Evolutionary conservation across 2,329 filamentous ascomycete species (phyloP).

Genomic region (Periconia sp.): DNA sequence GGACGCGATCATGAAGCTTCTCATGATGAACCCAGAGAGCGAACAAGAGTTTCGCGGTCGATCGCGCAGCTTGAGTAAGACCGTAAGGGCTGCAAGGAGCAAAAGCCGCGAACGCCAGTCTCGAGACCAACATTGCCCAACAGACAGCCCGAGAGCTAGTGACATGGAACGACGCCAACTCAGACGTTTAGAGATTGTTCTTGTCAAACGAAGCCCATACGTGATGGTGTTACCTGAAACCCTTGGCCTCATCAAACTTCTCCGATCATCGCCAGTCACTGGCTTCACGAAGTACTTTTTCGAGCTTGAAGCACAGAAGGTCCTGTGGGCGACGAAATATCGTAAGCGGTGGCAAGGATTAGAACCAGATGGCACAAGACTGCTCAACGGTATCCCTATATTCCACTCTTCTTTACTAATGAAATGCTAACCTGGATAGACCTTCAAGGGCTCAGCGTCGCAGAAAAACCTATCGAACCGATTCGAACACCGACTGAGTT

Average conservation of each 20-base stretch:
- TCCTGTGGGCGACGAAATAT: conserved; percentile 30
- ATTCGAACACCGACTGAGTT: conserved; percentile 22
- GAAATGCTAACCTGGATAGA: conserved; percentile 12
- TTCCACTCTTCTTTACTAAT: not conserved
- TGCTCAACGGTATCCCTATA: conserved; percentile 34
- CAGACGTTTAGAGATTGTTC: conserved; percentile 27
- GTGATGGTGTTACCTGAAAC: conserved; percentile 24
- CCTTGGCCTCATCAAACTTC: conserved; percentile 21
- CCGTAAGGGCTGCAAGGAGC: conserved; percentile 8
- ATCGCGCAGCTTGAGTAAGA: conserved; percentile 12
- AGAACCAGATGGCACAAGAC: conserved; percentile 26
- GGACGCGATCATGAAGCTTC: conserved; percentile 17
- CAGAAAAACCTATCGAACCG: conserved; percentile 18
- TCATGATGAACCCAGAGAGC: conserved; percentile 6
- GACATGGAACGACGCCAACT: conserved; percentile 20
- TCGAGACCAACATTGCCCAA: not conserved
- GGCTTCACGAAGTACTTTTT: conserved; percentile 28
- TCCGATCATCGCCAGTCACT: conserved; percentile 26
- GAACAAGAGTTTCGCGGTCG: conserved; percentile 6
- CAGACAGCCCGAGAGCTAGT: conserved; percentile 3
- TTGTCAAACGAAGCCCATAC: conserved; percentile 25
- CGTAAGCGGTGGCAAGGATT: conserved; percentile 27
- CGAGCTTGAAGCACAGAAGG: conserved; percentile 26
- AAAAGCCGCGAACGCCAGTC: conserved; percentile 8
- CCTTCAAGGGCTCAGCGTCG: conserved; percentile 21